Conservation (phyloP, 2,329 filamentous ascomycete genomes). For the Mariannaea elegans region DNA sequence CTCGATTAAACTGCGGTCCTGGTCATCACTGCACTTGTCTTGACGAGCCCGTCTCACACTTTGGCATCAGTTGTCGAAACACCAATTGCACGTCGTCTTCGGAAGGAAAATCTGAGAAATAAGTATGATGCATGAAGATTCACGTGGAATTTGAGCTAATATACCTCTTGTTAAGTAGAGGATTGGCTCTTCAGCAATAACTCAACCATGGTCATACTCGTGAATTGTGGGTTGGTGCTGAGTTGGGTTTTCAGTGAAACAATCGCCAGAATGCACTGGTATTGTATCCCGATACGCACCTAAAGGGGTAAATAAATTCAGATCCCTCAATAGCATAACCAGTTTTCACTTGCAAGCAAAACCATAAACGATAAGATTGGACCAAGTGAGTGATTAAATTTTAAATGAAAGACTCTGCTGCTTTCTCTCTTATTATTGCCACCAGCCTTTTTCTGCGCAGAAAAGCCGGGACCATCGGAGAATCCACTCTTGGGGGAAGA, state of each 20-base stretch:
- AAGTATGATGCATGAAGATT: background rate
- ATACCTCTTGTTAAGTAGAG: too few relatives aligned
- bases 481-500: constrained; percentile 20
- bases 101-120: background rate
- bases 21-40: constrained; percentile 17
- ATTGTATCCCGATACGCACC: too few relatives aligned
- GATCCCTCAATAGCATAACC: background rate
- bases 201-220: too few relatives aligned
- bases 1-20: constrained; percentile 2
- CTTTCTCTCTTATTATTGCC: constrained; percentile 14
- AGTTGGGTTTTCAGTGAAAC: too few relatives aligned
- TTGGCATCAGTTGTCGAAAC: constrained; percentile 15
- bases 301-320: too few relatives aligned
- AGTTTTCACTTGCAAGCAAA: background rate
- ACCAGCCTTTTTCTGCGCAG: constrained; percentile 18
- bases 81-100: constrained; percentile 5
- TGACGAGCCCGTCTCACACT: constrained; percentile 2
- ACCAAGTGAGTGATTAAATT: constrained; percentile 21
- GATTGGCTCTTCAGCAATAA: too few relatives aligned
- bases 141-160: background rate
- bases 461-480: constrained; percentile 27
- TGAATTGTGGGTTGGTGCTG: too few relatives aligned
- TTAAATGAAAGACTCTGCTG: background rate
- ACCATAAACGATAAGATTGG: constrained; percentile 2
- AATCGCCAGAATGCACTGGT: too few relatives aligned